Evolutionary conservation across 2,329 filamentous ascomycete species (phyloP).

Genomic region (Colletotrichum gigasporum): DNA sequence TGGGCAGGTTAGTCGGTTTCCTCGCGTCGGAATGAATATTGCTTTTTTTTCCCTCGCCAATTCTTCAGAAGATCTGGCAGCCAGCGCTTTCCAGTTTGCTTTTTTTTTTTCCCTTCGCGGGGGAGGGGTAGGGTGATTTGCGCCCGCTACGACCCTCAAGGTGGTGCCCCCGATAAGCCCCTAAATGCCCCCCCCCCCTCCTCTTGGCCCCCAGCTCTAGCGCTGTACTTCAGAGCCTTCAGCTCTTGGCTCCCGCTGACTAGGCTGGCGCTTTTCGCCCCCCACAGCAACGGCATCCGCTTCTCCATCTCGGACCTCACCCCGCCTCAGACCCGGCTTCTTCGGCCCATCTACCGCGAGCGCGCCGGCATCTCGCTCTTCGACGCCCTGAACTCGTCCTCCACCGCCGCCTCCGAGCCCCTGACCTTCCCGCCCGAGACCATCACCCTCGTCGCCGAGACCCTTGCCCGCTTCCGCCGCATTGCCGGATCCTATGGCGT

Average conservation of each 20-base stretch:
- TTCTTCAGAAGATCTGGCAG: background rate
- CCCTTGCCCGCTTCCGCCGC: constrained; percentile 74
- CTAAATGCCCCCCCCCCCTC: constrained; percentile 9
- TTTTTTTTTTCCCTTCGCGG: background rate
- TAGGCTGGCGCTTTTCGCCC: constrained; percentile 8
- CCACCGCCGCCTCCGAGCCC: constrained; percentile 36
- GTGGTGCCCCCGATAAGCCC: no score
- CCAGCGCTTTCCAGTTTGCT: background rate
- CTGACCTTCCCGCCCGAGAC: constrained; percentile 61
- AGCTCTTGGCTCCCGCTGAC: constrained; percentile 4
- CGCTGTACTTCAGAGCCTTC: background rate
- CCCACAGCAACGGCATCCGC: constrained; percentile 83
- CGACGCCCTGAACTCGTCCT: constrained; percentile 74
- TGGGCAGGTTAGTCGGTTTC: constrained; percentile 61
- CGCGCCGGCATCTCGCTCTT: constrained; percentile 87
- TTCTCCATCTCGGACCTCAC: constrained; percentile 89
- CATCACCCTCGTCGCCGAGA: constrained; percentile 72
- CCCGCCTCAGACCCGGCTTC: constrained; percentile 74
- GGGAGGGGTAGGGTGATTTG: background rate
- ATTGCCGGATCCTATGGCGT: constrained; percentile 79
- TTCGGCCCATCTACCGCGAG: constrained; percentile 81
- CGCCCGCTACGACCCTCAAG: no score
- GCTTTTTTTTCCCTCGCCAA: background rate
- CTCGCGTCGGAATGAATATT: background rate
- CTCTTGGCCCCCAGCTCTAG: background rate